phyloP scores from a whole-genome alignment of 306 rosid genomes.

The Cercis canadensis region DNA sequence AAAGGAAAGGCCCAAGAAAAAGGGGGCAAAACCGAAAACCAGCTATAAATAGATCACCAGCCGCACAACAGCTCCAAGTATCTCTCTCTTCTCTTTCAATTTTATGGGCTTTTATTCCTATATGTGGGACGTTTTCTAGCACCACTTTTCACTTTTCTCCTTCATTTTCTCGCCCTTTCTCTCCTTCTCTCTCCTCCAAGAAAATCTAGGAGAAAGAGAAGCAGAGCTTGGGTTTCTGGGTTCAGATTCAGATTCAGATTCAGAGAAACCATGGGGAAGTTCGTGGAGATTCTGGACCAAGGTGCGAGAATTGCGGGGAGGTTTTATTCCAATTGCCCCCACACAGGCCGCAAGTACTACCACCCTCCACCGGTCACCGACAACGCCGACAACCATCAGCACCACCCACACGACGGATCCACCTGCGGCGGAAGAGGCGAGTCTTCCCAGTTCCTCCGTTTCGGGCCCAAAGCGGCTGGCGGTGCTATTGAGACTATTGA shows the following conservation, averaged over 20 bases:
- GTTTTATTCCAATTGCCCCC: conserved; percentile 69
- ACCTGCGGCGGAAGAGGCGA: conserved; percentile 2
- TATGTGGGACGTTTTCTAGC: not conserved
- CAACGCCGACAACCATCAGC: conserved; percentile 28
- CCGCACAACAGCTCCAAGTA: not conserved
- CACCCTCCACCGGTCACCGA: conserved; percentile 61
- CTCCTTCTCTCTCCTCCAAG: not conserved
- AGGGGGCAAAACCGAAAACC: not conserved
- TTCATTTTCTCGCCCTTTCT: not conserved
- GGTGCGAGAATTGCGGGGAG: conserved; percentile 60
- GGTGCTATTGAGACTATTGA: conserved; percentile 36
- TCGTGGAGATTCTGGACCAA: conserved; percentile 63
- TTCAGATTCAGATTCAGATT: not conserved
- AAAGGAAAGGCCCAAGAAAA: not conserved
- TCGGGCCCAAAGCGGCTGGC: conserved; percentile 31
- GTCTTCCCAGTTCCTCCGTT: conserved; percentile 29
- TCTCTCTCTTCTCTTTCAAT: not conserved
- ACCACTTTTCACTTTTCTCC: not conserved
- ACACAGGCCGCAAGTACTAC: conserved; percentile 70
- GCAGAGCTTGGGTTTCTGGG: not conserved
- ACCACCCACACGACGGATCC: conserved; percentile 29
- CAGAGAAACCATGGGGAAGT: conserved; percentile 49
- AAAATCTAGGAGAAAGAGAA: not conserved
- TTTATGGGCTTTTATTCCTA: not conserved
- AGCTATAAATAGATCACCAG: not conserved